Evolutionary conservation across 495 filamentous ascomycete species (phyloP).

Genomic region (Lophium mytilinum): DNA sequence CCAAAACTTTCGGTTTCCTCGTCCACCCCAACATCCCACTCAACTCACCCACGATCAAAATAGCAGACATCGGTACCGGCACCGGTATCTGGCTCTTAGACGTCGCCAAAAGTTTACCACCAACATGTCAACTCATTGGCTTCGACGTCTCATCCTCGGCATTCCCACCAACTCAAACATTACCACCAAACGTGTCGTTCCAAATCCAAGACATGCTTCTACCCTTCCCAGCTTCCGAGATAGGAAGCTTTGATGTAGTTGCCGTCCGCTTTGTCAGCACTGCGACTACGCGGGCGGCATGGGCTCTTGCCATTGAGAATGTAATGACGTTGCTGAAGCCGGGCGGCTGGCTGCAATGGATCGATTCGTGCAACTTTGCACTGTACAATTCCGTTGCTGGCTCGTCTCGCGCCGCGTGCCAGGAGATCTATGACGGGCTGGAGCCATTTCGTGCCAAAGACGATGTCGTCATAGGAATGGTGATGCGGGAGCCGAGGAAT

Average conservation of each 20-base stretch:
- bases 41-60: slow-evolving; percentile 7
- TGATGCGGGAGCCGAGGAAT: neutral
- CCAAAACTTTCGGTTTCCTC: slow-evolving; percentile 7
- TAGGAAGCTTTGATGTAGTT: slow-evolving; percentile 35
- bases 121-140: slow-evolving; percentile 31
- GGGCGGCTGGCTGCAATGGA: slow-evolving; percentile 22
- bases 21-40: slow-evolving; percentile 15
- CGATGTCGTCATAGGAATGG: neutral
- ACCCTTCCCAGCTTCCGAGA: slow-evolving; percentile 30
- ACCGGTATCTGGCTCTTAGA: slow-evolving; percentile 27
- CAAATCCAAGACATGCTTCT: slow-evolving; percentile 30
- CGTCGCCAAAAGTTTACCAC: slow-evolving; percentile 25
- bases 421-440: slow-evolving; percentile 1
- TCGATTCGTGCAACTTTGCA: slow-evolving; percentile 14
- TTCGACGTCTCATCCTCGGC: slow-evolving; percentile 34
- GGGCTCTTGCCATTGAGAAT: slow-evolving; percentile 18
- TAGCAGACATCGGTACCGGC: slow-evolving; percentile 16
- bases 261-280: slow-evolving; percentile 34
- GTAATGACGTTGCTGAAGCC: slow-evolving; percentile 20
- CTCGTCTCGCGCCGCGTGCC: slow-evolving; percentile 6
- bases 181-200: slow-evolving; percentile 31
- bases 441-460: no score
- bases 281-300: slow-evolving; percentile 20
- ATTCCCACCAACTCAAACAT: slow-evolving; percentile 26
- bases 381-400: no score